Conservation (phyloP, 352 stramenopile genomes). For the Phytophthora aleatoria region DNA sequence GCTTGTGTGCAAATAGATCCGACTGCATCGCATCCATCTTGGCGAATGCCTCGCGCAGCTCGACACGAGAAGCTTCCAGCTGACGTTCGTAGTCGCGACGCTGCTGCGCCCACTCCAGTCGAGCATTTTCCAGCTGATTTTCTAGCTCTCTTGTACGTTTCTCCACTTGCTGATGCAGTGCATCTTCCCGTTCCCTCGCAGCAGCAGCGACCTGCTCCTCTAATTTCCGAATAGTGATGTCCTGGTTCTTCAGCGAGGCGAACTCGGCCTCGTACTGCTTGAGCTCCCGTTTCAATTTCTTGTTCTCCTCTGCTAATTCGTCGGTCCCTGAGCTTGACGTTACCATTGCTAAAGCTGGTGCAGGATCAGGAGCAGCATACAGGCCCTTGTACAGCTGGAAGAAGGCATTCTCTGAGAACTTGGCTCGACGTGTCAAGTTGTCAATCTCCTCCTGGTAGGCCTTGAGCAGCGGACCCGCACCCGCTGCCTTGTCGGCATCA, state of each 20-base stretch:
- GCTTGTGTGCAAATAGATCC: slow-evolving; percentile 91
- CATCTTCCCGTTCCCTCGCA: slow-evolving; percentile 69
- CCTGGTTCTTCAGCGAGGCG: slow-evolving; percentile 94
- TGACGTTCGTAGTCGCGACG: slow-evolving; percentile 75
- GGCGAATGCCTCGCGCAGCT: slow-evolving; percentile 68
- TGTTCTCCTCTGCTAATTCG: slow-evolving; percentile 91
- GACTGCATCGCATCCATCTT: slow-evolving; percentile 91
- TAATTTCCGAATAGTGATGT: slow-evolving; percentile 97
- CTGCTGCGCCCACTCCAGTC: slow-evolving; percentile 83
- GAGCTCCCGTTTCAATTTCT: slow-evolving; percentile 89
- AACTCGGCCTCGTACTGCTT: slow-evolving; percentile 95
- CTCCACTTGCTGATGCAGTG: slow-evolving; percentile 64
- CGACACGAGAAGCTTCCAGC: slow-evolving; percentile 56
- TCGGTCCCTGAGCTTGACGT: slow-evolving; percentile 39
- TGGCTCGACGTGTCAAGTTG: slow-evolving; percentile 90
- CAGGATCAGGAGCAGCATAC: slow-evolving; percentile 86
- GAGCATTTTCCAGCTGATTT: slow-evolving; percentile 64
- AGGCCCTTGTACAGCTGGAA: slow-evolving; percentile 88
- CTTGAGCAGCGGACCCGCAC: slow-evolving; percentile 69
- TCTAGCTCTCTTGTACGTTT: slow-evolving; percentile 71
- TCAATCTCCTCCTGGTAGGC: slow-evolving; percentile 94
- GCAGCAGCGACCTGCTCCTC: slow-evolving; percentile 89
- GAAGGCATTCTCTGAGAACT: slow-evolving; percentile 91
- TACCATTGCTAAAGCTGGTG: slow-evolving; percentile 66
- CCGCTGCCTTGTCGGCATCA: slow-evolving; percentile 74